Base-by-base conservation (phyloP, 495 filamentous ascomycete species). In the Lentithecium fluviatile region DNA sequence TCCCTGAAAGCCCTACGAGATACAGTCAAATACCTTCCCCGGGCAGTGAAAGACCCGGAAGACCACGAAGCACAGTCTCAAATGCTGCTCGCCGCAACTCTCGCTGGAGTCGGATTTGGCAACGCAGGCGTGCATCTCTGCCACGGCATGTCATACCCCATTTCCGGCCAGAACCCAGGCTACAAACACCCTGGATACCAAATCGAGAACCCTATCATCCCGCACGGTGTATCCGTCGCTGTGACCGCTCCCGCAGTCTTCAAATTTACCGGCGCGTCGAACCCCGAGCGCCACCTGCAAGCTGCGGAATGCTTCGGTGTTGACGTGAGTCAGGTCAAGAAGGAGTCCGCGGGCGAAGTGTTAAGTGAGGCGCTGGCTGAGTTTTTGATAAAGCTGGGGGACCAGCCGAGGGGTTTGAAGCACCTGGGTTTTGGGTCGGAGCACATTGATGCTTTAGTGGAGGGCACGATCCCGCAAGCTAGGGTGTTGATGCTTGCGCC, bases 81-180 rank as follows among this genome's bases (percentile, higher is more conserved):
- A 76, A 98, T 98, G 94, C 80, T 97, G 10, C 85, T 97, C 10
- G 94, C 94, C 2, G 90, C 93, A 0, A 97, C 94, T 0, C 77
- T 98, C 0, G 94, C 94, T 0, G 94, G 94, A 13, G 90, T 98
- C 1, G 94, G 94, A 0, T 98, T 97, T 74, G 94, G 94, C 24
- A 98, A 98, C 70, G 94, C 94, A 0, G 94, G 94, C 37, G 94
- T 98, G 1, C 94, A 98, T 76, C 79, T 98, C 5, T 98, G 94
- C 75, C 94, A 98, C 70, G 94, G 92, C 56, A 96, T 97, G 91
- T 89, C 84, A 37, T 98, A 98, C 71, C 93, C 93, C 6, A 94
- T 97, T 65, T 92, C 89, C 23, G 87, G 90, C 37, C 91, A 95
- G 70, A 97, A 97, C 69, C 91, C 90, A 0, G 88, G 85, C 6